Conservation (phyloP, 176 grass and related monocot species). For the Musa schizocarpa region DNA sequence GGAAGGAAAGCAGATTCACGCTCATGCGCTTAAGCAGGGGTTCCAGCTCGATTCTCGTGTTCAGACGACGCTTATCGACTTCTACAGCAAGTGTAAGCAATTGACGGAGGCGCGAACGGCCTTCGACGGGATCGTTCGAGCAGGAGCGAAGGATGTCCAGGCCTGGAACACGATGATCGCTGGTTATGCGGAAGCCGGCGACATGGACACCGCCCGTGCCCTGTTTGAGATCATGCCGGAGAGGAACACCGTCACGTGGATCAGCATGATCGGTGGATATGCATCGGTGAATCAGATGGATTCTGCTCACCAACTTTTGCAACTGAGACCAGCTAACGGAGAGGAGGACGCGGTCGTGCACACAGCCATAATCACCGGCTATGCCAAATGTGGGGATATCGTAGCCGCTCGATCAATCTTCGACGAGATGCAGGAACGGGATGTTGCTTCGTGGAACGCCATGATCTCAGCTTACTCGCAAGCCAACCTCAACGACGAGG, state of each 20-base stretch:
- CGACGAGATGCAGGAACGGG: constrained; percentile 29
- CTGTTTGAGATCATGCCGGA: constrained; percentile 31
- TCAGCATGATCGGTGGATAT: constrained; percentile 28
- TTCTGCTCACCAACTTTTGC: constrained; percentile 17
- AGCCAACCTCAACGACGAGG: constrained; percentile 11
- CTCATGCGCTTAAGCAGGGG: constrained; percentile 28
- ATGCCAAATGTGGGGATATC: constrained; percentile 22
- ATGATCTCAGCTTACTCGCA: constrained; percentile 36
- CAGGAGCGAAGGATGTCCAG: constrained; percentile 23
- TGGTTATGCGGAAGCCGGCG: constrained; percentile 9
- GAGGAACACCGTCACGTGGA: constrained; percentile 15
- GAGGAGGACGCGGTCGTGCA: constrained; percentile 17
- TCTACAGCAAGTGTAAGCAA: constrained; percentile 27
- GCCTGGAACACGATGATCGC: constrained; percentile 38
- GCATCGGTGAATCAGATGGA: constrained; percentile 19
- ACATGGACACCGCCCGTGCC: constrained; percentile 12
- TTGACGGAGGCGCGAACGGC: constrained; percentile 19
- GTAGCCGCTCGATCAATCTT: constrained; percentile 26
- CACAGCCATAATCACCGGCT: constrained; percentile 37
- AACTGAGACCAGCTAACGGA: constrained; percentile 9
- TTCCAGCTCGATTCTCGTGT: constrained; percentile 31
- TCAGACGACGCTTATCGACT: constrained; percentile 24
- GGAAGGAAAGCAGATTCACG: constrained; percentile 29
- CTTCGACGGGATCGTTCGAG: constrained; percentile 15
- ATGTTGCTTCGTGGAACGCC: constrained; percentile 39